These are phyloP conservation scores for Yarrowia sp. DNA, from an alignment of 805 yeast genomes.

Conservation along the genomic window DNA sequence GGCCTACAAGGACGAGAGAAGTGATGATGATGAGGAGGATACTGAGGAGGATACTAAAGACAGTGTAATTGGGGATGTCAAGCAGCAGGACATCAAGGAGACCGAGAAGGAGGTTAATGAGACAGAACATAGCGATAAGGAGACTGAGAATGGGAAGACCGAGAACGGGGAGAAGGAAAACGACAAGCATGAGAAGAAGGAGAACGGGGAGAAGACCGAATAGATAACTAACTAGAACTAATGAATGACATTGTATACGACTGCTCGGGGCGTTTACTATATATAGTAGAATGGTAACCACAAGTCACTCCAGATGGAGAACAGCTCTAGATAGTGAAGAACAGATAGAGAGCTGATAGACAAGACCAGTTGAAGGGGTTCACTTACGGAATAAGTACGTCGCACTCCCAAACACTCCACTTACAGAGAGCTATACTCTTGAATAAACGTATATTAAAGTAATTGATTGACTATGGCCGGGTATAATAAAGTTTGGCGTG, in stretches of 20 bases:
- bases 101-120: background rate
- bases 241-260: background rate
- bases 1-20: background rate
- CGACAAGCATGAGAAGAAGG: background rate
- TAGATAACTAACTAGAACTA: too few species aligned
- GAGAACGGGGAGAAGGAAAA: background rate
- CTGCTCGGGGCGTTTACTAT: too few species aligned
- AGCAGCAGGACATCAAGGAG: too few species aligned
- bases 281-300: too few species aligned
- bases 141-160: background rate
- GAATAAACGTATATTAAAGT: background rate
- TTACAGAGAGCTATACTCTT: too few species aligned
- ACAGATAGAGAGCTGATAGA: too few species aligned
- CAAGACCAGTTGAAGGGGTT: too few species aligned
- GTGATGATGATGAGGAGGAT: background rate
- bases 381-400: too few species aligned
- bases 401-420: too few species aligned
- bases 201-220: background rate
- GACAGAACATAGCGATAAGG: background rate
- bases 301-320: too few species aligned
- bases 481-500: background rate
- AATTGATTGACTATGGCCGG: background rate
- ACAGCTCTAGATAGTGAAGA: too few species aligned
- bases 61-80: background rate
- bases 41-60: background rate